Conservation (phyloP, 352 stramenopile species). For the Aphanomyces cochlioides region DNA sequence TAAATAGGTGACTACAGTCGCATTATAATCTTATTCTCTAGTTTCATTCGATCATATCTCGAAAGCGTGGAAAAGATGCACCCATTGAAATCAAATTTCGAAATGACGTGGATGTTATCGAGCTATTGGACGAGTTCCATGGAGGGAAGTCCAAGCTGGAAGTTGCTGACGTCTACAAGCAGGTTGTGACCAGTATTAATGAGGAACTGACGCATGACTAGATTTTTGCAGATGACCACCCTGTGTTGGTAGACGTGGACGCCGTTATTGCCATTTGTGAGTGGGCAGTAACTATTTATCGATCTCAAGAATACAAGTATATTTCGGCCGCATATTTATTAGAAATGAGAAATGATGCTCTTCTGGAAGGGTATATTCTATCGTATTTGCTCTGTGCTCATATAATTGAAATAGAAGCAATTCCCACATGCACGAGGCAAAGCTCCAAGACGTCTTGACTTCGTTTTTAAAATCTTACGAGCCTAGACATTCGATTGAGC, state of each 20-base stretch:
- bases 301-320: slow-evolving; percentile 77
- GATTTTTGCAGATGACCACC: slow-evolving; percentile 26
- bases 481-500: slow-evolving; percentile 43
- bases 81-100: slow-evolving; percentile 15
- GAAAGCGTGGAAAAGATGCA: slow-evolving; percentile 22
- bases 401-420: slow-evolving; percentile 10
- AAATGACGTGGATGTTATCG: slow-evolving; percentile 24
- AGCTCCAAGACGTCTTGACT: slow-evolving; percentile 68
- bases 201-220: not conserved
- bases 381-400: not conserved
- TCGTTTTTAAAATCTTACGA: slow-evolving; percentile 72
- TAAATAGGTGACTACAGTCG: slow-evolving; percentile 10
- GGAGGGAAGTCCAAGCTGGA: slow-evolving; percentile 28
- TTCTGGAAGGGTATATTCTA: slow-evolving; percentile 52
- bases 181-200: not conserved
- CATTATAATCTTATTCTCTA: not conserved
- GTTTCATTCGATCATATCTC: slow-evolving; percentile 14
- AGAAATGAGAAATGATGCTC: slow-evolving; percentile 71
- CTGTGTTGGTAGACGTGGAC: slow-evolving; percentile 55
- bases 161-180: slow-evolving; percentile 23
- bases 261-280: slow-evolving; percentile 75
- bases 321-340: slow-evolving; percentile 71
- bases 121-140: slow-evolving; percentile 29
- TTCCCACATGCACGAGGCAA: not conserved
- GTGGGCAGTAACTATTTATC: slow-evolving; percentile 77